Percentiles rank a stretch among this genome's conserved stretches.
phyloP scores from a whole-genome alignment of 192 early-diverging fungal genomes.

The Coemansia sp. region DNA sequence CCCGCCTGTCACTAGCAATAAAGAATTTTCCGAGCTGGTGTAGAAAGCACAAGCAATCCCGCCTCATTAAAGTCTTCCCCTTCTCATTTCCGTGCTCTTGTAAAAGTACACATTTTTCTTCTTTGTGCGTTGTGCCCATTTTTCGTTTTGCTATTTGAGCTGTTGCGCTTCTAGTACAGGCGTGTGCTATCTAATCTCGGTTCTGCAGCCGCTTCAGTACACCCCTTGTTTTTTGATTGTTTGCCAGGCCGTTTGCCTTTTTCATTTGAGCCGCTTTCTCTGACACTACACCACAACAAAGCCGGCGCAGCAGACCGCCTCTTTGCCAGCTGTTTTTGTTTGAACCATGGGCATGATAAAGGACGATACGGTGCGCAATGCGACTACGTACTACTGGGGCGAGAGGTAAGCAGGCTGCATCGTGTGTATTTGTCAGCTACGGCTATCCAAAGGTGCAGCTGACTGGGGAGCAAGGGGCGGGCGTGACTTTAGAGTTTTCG shows the following conservation, averaged over 20 bases:
- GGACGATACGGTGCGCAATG: slow-evolving; percentile 31
- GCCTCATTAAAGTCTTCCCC: neutral
- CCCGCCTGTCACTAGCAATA: neutral
- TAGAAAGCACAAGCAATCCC: slow-evolving; percentile 2
- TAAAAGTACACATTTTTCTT: neutral
- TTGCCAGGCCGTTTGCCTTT: neutral
- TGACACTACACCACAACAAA: neutral
- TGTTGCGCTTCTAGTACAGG: neutral
- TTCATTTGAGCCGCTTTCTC: neutral
- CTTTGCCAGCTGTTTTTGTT: neutral
- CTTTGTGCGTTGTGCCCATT: neutral
- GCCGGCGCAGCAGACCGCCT: neutral
- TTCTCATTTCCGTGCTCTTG: neutral
- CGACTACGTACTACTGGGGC: slow-evolving; percentile 48
- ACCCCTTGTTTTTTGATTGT: neutral
- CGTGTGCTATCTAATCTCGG: neutral
- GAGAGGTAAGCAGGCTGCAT: slow-evolving; percentile 33
- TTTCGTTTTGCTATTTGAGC: neutral
- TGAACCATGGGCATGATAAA: slow-evolving; percentile 51
- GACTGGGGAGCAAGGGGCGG: neutral
- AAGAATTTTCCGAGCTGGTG: neutral
- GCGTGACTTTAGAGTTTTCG: neutral
- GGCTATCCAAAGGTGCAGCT: neutral
- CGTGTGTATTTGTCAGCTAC: neutral
- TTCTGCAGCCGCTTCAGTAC: neutral